These are phyloP conservation scores for Dactylellina sp. DNA, from an alignment of 2,329 filamentous ascomycete species.

Conservation along the genomic window DNA sequence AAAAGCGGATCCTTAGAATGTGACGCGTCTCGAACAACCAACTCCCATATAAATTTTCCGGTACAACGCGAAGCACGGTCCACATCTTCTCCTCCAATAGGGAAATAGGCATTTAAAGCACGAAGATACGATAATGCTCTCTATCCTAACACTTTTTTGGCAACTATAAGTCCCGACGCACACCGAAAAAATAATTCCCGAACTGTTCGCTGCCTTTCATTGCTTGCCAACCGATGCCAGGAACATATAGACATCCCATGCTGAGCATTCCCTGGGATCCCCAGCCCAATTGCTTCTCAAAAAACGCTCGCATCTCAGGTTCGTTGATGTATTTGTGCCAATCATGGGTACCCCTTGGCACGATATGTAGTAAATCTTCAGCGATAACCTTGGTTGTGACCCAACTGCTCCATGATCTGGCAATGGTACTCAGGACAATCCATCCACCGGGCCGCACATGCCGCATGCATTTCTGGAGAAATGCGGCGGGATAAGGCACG, in stretches of 20 bases:
- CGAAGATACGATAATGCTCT: not conserved
- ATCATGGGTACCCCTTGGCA: constrained; percentile 92
- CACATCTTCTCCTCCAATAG: constrained; percentile 47
- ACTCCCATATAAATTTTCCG: not conserved
- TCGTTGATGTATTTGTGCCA: constrained; percentile 97
- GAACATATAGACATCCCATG: constrained; percentile 90
- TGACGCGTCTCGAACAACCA: constrained; percentile 16
- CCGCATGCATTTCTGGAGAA: constrained; percentile 76
- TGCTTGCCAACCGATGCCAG: constrained; percentile 88
- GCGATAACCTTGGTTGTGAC: constrained; percentile 91
- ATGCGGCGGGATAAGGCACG: constrained; percentile 78
- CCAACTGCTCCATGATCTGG: constrained; percentile 88
- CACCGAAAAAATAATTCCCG: constrained; percentile 96
- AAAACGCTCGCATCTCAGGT: constrained; percentile 75
- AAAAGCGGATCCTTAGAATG: constrained; percentile 26
- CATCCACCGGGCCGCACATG: constrained; percentile 92
- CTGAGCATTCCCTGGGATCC: constrained; percentile 64
- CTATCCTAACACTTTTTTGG: not conserved
- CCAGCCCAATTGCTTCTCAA: constrained; percentile 61
- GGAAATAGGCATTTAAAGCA: not conserved
- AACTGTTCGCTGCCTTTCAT: constrained; percentile 82
- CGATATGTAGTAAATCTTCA: constrained; percentile 86
- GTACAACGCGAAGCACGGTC: constrained; percentile 30
- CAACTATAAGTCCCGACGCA: constrained; percentile 70
- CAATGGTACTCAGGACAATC: constrained; percentile 92